These are phyloP conservation scores for Termitomyces sp. DNA, from an alignment of 768 basidiomycete species.

Conservation along the genomic window DNA sequence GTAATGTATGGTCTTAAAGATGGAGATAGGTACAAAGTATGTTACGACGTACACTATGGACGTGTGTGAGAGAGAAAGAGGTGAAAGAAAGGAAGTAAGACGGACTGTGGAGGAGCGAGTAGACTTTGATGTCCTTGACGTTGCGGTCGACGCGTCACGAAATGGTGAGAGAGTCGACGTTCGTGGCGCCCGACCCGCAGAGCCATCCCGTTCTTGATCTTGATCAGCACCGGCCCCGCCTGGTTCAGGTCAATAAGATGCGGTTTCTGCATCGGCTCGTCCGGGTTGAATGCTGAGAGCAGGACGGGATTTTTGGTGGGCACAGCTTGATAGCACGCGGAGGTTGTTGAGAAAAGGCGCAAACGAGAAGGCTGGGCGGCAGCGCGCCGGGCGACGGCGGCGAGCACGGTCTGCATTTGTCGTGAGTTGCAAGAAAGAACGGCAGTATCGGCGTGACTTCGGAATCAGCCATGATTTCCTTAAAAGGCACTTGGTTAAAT, in stretches of 20 bases:
- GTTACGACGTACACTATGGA: constrained; percentile 93
- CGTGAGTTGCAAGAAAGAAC: not conserved
- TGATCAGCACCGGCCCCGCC: constrained; percentile 97
- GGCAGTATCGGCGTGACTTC: constrained; percentile 15
- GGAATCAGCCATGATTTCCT: constrained; percentile 7
- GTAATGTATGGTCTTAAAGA: not conserved
- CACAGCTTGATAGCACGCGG: constrained; percentile 29
- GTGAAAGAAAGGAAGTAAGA: constrained; percentile 9
- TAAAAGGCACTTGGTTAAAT: too few species aligned
- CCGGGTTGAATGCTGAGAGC: constrained; percentile 95
- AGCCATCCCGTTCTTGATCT: constrained; percentile 92
- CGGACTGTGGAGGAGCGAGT: constrained; percentile 96
- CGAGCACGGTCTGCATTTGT: constrained; percentile 13
- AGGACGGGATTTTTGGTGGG: constrained; percentile 62
- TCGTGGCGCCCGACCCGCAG: constrained; percentile 98
- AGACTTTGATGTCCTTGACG: constrained; percentile 79
- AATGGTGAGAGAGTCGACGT: constrained; percentile 95
- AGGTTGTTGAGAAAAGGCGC: constrained; percentile 8
- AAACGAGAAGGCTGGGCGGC: not conserved
- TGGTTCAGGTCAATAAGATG: constrained; percentile 55
- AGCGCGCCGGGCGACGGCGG: constrained; percentile 1
- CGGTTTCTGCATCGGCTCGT: constrained; percentile 72
- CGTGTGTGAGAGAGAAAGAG: not conserved
- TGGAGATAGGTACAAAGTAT: constrained; percentile 91
- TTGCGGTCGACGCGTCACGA: constrained; percentile 90